phyloP scores from a whole-genome alignment of 108 stramenopile genomes.

The Stephanodiscus minutulus region DNA sequence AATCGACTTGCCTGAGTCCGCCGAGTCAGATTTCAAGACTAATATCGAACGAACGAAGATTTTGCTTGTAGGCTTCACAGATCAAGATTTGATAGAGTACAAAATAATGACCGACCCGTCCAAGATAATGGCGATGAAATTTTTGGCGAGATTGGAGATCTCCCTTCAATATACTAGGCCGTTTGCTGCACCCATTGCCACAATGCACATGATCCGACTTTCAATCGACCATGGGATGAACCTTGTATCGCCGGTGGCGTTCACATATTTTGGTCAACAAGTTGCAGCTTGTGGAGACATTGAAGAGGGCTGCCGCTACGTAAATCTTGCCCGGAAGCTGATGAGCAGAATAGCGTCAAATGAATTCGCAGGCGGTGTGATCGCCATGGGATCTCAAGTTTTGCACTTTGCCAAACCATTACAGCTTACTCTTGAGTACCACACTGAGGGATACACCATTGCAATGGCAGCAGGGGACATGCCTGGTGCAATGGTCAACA shows the following conservation, averaged over 20 bases:
- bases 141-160: conserved; percentile 3
- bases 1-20: neutral
- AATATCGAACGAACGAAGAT: neutral
- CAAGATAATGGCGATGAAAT: conserved; percentile 31
- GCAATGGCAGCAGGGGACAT: conserved; percentile 28
- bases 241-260: conserved; percentile 15
- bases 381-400: neutral
- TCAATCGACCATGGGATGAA: conserved; percentile 17
- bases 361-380: conserved; percentile 13
- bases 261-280: conserved; percentile 14
- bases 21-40: conserved; percentile 3
- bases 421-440: conserved; percentile 2
- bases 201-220: conserved; percentile 14
- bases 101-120: conserved; percentile 16
- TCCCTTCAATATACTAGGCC: neutral
- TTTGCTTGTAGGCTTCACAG: neutral
- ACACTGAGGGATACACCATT: neutral
- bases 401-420: conserved; percentile 9
- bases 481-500: conserved; percentile 3
- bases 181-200: neutral
- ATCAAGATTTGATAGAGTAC: conserved; percentile 10
- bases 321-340: conserved; percentile 13
- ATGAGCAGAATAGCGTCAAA: conserved; percentile 5
- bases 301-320: conserved; percentile 10
- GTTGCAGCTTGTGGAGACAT: conserved; percentile 12